phyloP scores from a whole-genome alignment of 2,329 filamentous ascomycete species.

The Aspergillus texensis region DNA sequence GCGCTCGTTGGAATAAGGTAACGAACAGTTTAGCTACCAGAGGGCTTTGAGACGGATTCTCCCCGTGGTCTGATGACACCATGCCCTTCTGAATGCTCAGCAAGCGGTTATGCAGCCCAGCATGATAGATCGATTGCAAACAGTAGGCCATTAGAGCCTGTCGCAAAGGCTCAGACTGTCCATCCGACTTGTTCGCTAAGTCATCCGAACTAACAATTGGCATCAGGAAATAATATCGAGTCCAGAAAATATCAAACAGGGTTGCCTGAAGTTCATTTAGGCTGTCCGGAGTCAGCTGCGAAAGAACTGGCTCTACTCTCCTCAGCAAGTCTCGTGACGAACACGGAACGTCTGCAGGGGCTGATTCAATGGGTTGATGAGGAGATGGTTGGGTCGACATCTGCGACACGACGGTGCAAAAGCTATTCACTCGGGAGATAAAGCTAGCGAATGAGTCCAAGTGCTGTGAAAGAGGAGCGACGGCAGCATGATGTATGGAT shows the following conservation, averaged over 20 bases:
- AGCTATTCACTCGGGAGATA: background rate
- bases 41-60: background rate
- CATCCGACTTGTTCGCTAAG: background rate
- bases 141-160: constrained; percentile 24
- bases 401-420: background rate
- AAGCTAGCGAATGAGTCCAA: background rate
- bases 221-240: background rate
- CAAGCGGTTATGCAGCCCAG: constrained; percentile 20
- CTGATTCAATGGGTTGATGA: background rate
- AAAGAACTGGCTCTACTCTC: background rate
- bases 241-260: background rate
- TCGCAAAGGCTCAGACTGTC: constrained; percentile 5
- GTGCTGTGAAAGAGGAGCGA: background rate
- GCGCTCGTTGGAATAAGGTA: background rate
- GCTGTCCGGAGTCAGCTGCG: background rate
- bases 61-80: background rate
- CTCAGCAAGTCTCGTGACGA: background rate
- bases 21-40: background rate
- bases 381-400: background rate
- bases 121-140: constrained; percentile 21
- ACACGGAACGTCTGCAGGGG: background rate
- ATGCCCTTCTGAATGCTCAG: constrained; percentile 9
- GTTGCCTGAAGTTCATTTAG: background rate
- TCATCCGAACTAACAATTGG: background rate
- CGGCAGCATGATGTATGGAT: background rate